Percentiles rank a stretch among this genome's conserved stretches.
These are phyloP conservation scores for Hyphodiscus hymeniophilus DNA, from an alignment of 495 filamentous ascomycete species.

Conservation along the genomic window DNA sequence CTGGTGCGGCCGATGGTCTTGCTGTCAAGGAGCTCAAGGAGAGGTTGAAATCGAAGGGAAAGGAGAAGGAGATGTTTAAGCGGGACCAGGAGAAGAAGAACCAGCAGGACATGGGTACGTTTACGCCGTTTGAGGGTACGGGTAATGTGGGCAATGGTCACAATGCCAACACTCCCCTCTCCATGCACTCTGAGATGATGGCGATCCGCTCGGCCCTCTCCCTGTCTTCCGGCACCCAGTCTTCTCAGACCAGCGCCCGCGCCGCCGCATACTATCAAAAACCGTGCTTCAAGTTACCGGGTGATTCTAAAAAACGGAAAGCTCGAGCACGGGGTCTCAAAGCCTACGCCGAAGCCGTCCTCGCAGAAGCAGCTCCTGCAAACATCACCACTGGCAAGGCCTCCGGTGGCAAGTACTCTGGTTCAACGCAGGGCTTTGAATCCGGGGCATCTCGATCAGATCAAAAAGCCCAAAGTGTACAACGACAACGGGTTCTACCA, in stretches of 20 bases:
- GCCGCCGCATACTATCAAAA: slow-evolving; percentile 30
- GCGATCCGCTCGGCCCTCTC: slow-evolving; percentile 42
- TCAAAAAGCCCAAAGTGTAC: slow-evolving; percentile 17
- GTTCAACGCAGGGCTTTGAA: slow-evolving; percentile 43
- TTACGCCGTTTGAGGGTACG: slow-evolving; percentile 14
- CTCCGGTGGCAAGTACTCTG: slow-evolving; percentile 24
- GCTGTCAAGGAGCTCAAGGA: slow-evolving; percentile 25
- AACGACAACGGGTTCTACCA: slow-evolving; percentile 12
- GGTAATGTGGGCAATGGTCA: slow-evolving; percentile 15
- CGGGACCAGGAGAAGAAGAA: slow-evolving; percentile 8
- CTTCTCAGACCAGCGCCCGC: slow-evolving; percentile 29
- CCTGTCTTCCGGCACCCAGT: slow-evolving; percentile 30
- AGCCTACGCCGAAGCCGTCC: slow-evolving; percentile 35
- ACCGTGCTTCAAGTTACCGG: slow-evolving; percentile 39
- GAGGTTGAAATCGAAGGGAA: slow-evolving; percentile 19
- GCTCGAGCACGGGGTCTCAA: slow-evolving; percentile 33
- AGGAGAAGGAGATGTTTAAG: slow-evolving; percentile 27
- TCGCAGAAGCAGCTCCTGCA: slow-evolving; percentile 22
- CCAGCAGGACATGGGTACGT: slow-evolving; percentile 9
- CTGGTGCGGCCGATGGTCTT: slow-evolving; percentile 23
- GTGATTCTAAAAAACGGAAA: slow-evolving; percentile 37
- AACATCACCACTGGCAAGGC: slow-evolving; percentile 19
- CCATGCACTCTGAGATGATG: slow-evolving; percentile 50
- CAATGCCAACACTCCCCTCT: slow-evolving; percentile 31
- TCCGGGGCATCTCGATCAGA: slow-evolving; percentile 33